Evolutionary conservation across 2,329 filamentous ascomycete species (phyloP).

Genomic region (Pseudomassariella vexata): DNA sequence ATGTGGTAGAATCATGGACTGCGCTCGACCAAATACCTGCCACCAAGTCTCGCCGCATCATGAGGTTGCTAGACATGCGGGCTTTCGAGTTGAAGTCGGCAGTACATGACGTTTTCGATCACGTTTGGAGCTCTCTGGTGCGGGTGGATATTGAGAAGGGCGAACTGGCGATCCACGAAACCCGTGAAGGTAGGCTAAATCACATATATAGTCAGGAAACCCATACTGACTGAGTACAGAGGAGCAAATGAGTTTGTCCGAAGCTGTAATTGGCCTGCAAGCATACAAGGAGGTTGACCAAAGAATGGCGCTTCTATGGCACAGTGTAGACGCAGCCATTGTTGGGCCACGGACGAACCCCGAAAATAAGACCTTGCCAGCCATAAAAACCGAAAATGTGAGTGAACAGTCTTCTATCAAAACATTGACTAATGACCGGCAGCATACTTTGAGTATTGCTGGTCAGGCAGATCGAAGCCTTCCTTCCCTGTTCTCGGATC

Average conservation of each 20-base stretch:
- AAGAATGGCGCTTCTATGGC: slow-evolving; percentile 55
- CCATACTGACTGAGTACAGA: slow-evolving; percentile 26
- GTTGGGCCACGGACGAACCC: slow-evolving; percentile 53
- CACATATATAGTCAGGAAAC: not conserved
- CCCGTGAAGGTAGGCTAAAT: slow-evolving; percentile 39
- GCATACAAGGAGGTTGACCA: slow-evolving; percentile 57
- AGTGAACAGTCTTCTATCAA: slow-evolving; percentile 10
- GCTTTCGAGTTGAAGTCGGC: slow-evolving; percentile 60
- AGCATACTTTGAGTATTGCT: slow-evolving; percentile 38
- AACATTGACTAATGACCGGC: slow-evolving; percentile 10
- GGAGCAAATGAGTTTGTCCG: slow-evolving; percentile 45
- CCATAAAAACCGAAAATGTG: slow-evolving; percentile 37
- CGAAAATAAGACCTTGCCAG: slow-evolving; percentile 24
- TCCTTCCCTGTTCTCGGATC: slow-evolving; percentile 46
- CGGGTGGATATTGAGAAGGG: slow-evolving; percentile 50
- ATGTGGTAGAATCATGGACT: slow-evolving; percentile 51
- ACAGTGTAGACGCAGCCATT: slow-evolving; percentile 55
- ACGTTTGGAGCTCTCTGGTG: slow-evolving; percentile 67
- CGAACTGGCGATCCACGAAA: slow-evolving; percentile 50
- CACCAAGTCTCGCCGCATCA: slow-evolving; percentile 55
- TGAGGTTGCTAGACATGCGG: slow-evolving; percentile 60
- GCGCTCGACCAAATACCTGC: slow-evolving; percentile 54
- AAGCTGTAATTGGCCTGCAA: slow-evolving; percentile 50
- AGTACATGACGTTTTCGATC: slow-evolving; percentile 60
- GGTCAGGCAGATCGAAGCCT: slow-evolving; percentile 40